Evolutionary conservation across 2,329 filamentous ascomycete genomes (phyloP).

Genomic region (Colletotrichum sp.): DNA sequence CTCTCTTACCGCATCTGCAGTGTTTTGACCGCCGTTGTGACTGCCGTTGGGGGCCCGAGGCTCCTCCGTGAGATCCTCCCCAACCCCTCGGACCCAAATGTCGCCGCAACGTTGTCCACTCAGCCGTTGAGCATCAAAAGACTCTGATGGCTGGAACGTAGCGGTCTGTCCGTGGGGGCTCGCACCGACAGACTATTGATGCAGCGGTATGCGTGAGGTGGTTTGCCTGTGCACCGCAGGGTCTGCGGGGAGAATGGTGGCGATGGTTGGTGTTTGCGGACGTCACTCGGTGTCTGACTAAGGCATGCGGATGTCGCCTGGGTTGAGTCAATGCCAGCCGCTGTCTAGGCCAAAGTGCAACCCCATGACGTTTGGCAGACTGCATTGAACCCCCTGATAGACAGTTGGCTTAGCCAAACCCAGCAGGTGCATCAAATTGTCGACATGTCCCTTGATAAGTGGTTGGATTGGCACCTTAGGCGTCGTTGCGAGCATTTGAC

Average conservation of each 20-base stretch:
- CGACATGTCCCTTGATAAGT: neutral
- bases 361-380: neutral
- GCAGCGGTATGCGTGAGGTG: neutral
- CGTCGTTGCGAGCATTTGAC: neutral
- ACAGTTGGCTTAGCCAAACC: neutral
- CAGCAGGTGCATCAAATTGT: neutral
- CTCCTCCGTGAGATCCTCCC: neutral
- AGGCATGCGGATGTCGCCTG: neutral
- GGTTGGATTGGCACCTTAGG: neutral
- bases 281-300: neutral
- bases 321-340: neutral
- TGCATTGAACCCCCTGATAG: neutral
- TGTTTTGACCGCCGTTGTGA: slow-evolving; percentile 21
- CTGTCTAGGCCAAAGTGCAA: neutral
- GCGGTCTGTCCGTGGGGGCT: slow-evolving; percentile 6
- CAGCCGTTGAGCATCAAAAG: neutral
- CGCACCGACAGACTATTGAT: neutral
- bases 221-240: neutral
- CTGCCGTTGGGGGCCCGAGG: neutral
- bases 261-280: neutral
- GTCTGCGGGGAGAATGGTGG: neutral
- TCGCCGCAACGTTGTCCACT: slow-evolving; percentile 6
- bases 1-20: neutral
- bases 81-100: slow-evolving; percentile 10
- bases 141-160: neutral